These are phyloP conservation scores for Kazachstania africana DNA, from an alignment of 805 yeast genomes.

Conservation along the genomic window DNA sequence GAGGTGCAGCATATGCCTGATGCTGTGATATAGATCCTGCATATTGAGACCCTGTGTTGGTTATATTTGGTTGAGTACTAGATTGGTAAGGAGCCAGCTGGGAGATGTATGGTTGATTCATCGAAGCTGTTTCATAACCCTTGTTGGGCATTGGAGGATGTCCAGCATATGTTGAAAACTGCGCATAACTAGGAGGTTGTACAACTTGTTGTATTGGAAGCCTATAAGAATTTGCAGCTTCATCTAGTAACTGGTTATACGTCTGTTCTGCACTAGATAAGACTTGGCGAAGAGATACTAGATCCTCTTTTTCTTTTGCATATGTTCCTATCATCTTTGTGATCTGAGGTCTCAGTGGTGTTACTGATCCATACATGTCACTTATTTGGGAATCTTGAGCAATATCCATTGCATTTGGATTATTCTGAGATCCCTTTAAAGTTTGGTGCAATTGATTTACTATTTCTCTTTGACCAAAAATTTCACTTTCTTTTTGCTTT, in stretches of 20 bases:
- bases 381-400: conserved; percentile 59
- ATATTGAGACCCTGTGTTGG: no score
- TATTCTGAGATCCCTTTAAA: conserved; percentile 17
- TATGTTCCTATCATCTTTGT: conserved; percentile 70
- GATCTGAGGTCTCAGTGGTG: conserved; percentile 62
- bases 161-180: no score
- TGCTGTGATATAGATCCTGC: no score
- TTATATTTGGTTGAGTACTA: no score
- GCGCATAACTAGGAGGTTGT: no score
- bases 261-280: conserved; percentile 54
- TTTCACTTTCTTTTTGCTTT: conserved; percentile 35
- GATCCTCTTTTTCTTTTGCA: conserved; percentile 64
- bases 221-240: conserved; percentile 25
- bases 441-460: conserved; percentile 49
- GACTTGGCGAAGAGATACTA: conserved; percentile 58
- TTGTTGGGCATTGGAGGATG: no score
- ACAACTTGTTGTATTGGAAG: no score
- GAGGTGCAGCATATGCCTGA: no score
- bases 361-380: conserved; percentile 55
- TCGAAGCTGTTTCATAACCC: no score
- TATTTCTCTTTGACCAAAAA: conserved; percentile 44
- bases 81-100: no score
- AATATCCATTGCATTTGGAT: conserved; percentile 25
- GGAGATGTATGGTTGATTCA: no score
- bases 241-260: conserved; percentile 61